Conservation (phyloP, 2,329 filamentous ascomycete genomes). For the Cylindrodendrum hubeiense region DNA sequence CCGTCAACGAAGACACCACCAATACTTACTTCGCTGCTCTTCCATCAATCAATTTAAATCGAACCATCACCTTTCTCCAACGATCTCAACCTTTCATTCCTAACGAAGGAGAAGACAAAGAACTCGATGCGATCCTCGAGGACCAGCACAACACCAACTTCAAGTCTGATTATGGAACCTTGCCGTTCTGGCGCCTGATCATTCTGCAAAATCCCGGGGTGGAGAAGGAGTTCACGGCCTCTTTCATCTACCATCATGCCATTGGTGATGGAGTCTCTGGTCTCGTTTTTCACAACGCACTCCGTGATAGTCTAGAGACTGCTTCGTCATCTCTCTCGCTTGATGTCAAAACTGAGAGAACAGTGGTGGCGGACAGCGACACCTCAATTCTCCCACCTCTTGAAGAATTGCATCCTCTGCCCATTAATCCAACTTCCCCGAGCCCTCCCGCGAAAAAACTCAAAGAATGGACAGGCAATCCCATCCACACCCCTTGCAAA, state of each 20-base stretch:
- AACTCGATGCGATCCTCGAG: slow-evolving; percentile 55
- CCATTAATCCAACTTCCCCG: slow-evolving; percentile 46
- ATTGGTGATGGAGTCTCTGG: slow-evolving; percentile 60
- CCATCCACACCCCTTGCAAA: slow-evolving; percentile 44
- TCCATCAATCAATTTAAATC: slow-evolving; percentile 54
- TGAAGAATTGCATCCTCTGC: slow-evolving; percentile 54
- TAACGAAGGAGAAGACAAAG: slow-evolving; percentile 48
- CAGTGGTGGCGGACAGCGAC: slow-evolving; percentile 28
- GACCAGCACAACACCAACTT: slow-evolving; percentile 53
- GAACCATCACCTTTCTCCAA: slow-evolving; percentile 51
- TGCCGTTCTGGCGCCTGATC: slow-evolving; percentile 59
- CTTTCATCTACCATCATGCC: slow-evolving; percentile 61
- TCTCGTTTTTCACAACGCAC: slow-evolving; percentile 57
- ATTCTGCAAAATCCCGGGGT: slow-evolving; percentile 48
- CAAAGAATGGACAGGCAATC: slow-evolving; percentile 53
- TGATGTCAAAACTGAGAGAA: neutral
- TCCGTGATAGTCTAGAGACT: slow-evolving; percentile 50
- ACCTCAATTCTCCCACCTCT: slow-evolving; percentile 53
- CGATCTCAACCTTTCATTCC: slow-evolving; percentile 23
- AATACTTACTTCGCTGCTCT: slow-evolving; percentile 58
- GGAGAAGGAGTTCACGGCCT: slow-evolving; percentile 52
- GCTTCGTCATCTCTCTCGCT: slow-evolving; percentile 21
- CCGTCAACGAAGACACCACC: slow-evolving; percentile 53
- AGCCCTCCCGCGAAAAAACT: slow-evolving; percentile 51
- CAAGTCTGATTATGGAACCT: slow-evolving; percentile 48